Evolutionary conservation across 2,329 filamentous ascomycete genomes (phyloP).

Genomic region (Lecanicillium sp.): DNA sequence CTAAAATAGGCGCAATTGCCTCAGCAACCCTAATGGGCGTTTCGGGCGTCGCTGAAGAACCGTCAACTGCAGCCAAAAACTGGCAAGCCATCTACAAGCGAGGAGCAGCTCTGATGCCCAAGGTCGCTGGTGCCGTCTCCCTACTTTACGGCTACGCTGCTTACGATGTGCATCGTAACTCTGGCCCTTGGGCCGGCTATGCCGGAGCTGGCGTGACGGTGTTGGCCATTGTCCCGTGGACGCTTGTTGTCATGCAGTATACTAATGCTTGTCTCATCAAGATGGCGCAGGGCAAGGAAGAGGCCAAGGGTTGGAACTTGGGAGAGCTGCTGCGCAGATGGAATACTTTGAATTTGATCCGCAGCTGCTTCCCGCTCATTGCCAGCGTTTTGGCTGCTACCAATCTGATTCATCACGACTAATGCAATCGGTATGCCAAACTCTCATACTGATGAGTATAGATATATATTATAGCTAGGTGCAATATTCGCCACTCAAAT

Average conservation of each 20-base stretch:
- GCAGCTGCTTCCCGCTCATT: constrained; percentile 22
- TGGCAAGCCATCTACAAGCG: constrained; percentile 29
- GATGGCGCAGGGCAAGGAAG: constrained; percentile 13
- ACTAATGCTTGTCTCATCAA: constrained; percentile 26
- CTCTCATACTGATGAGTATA: not conserved
- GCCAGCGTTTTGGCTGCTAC: constrained; percentile 18
- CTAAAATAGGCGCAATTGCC: constrained; percentile 24
- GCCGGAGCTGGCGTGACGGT: constrained; percentile 22
- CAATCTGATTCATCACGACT: constrained; percentile 8
- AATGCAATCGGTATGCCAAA: not conserved
- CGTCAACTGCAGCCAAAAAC: constrained; percentile 21
- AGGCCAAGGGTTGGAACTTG: constrained; percentile 9
- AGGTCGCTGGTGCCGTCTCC: constrained; percentile 22
- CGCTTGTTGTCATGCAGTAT: constrained; percentile 24
- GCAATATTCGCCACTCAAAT: not conserved
- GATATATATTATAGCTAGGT: not conserved
- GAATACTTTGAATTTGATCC: constrained; percentile 19
- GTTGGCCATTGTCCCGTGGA: constrained; percentile 32
- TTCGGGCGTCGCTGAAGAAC: constrained; percentile 20
- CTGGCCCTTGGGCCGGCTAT: constrained; percentile 24
- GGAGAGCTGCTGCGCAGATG: constrained; percentile 14
- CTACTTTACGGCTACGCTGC: constrained; percentile 27
- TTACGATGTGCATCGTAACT: constrained; percentile 20
- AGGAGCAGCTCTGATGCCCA: constrained; percentile 29
- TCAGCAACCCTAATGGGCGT: constrained; percentile 26